Percentiles rank a stretch among this genome's conserved stretches.
These are phyloP conservation scores for Wallacemonas rigidus DNA, from an alignment of 208 protist species.

Conservation along the genomic window DNA sequence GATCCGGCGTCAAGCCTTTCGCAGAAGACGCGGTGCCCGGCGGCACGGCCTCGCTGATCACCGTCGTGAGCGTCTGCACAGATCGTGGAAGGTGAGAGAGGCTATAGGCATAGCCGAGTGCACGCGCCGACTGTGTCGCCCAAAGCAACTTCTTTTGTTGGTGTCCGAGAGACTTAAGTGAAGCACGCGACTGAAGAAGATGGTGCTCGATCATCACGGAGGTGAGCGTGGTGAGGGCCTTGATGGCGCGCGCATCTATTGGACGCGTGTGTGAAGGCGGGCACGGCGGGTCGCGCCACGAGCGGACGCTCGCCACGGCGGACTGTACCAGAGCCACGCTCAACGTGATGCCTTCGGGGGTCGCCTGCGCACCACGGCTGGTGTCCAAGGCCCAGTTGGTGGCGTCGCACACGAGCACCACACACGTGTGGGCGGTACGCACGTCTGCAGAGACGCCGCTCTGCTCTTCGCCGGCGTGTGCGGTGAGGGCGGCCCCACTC, in stretches of 20 bases:
- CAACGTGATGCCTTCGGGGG: not conserved
- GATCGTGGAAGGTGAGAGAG: not conserved
- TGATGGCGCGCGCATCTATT: not conserved
- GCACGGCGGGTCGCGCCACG: not conserved
- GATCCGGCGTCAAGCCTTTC: not conserved
- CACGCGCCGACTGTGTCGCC: not conserved
- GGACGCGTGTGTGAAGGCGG: not conserved
- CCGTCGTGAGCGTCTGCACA: not conserved
- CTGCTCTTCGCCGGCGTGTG: too few species aligned
- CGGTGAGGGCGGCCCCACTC: too few species aligned
- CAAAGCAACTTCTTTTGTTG: too few species aligned
- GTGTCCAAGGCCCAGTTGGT: conserved; percentile 16
- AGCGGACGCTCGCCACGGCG: not conserved
- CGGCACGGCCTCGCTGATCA: not conserved
- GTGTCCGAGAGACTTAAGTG: too few species aligned
- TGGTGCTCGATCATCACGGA: not conserved
- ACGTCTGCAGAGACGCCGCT: too few species aligned
- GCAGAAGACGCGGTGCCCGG: not conserved
- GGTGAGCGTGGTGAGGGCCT: not conserved
- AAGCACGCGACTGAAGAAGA: not conserved
- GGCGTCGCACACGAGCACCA: not conserved
- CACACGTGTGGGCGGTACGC: too few species aligned
- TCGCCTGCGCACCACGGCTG: not conserved
- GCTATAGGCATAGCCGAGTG: not conserved
- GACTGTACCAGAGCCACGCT: not conserved